Evolutionary conservation across 2,329 filamentous ascomycete species (phyloP).

Genomic region (Colletotrichum tofieldiae): DNA sequence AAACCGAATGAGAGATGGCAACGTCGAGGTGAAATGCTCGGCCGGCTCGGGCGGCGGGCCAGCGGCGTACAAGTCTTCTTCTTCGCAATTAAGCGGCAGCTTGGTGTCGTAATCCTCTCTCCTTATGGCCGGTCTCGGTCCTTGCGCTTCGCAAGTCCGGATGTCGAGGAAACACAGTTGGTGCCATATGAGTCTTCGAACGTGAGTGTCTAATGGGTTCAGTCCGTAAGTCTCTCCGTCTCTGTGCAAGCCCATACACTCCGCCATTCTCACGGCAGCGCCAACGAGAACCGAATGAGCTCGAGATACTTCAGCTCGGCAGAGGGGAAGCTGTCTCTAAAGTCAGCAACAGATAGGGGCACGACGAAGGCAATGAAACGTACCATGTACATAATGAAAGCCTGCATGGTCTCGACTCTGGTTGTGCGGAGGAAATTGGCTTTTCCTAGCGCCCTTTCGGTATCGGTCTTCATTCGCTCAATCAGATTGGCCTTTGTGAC

Average conservation of each 20-base stretch:
- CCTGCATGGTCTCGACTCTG: constrained; percentile 80
- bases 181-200: constrained; percentile 82
- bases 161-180: constrained; percentile 85
- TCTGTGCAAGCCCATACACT: constrained; percentile 83
- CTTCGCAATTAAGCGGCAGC: constrained; percentile 80
- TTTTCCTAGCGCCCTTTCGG: constrained; percentile 77
- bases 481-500: constrained; percentile 71
- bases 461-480: constrained; percentile 75
- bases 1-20: constrained; percentile 78
- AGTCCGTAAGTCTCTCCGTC: constrained; percentile 79
- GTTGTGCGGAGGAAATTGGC: constrained; percentile 81
- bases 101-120: constrained; percentile 82
- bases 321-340: constrained; percentile 74
- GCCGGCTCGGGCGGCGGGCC: constrained; percentile 60
- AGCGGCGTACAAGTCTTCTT: constrained; percentile 70
- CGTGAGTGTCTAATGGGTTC: constrained; percentile 78
- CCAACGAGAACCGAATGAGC: constrained; percentile 82
- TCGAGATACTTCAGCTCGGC: constrained; percentile 79
- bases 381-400: constrained; percentile 83
- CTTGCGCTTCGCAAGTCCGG: constrained; percentile 81
- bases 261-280: constrained; percentile 80
- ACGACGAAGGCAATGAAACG: constrained; percentile 48
- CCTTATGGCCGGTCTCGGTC: constrained; percentile 80
- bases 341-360: constrained; percentile 38
- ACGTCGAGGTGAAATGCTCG: constrained; percentile 77